A percentile compares a stretch with the other conserved stretches of the same genome.
phyloP scores from a whole-genome alignment of 257 asterid species.

The Nicotiana tabacum region DNA sequence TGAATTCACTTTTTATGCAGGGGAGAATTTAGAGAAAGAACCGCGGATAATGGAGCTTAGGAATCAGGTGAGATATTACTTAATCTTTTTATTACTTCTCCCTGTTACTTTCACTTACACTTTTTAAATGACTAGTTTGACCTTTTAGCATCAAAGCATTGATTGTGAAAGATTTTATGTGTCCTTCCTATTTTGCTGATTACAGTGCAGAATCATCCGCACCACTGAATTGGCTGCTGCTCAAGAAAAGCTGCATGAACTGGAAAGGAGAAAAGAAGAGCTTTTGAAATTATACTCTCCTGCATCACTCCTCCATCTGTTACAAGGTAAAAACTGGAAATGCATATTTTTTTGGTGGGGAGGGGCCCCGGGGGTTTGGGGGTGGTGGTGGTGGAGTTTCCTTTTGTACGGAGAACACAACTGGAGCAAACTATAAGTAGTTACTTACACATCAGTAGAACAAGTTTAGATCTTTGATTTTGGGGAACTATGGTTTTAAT shows the following conservation, averaged over 20 bases:
- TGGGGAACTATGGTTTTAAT: not conserved
- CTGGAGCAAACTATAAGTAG: not conserved
- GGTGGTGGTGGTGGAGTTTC: not conserved
- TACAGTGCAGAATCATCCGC: slow-evolving; percentile 91
- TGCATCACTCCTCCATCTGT: slow-evolving; percentile 60
- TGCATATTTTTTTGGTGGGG: not conserved
- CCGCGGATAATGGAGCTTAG: slow-evolving; percentile 86
- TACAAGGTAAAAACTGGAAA: slow-evolving; percentile 52
- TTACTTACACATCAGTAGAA: not conserved
- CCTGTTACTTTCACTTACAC: not conserved
- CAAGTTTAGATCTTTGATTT: not conserved
- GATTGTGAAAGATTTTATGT: not conserved
- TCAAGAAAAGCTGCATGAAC: slow-evolving; percentile 76
- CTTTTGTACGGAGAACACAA: not conserved
- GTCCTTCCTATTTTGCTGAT: slow-evolving; percentile 20
- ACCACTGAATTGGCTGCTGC: slow-evolving; percentile 96
- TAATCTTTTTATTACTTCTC: not conserved
- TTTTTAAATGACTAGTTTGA: not conserved
- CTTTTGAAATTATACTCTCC: slow-evolving; percentile 60
- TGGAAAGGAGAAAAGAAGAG: slow-evolving; percentile 73
- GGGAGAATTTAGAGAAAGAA: slow-evolving; percentile 87
- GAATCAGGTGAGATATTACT: slow-evolving; percentile 72
- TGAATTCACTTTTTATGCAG: slow-evolving; percentile 31
- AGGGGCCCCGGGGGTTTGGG: not conserved
- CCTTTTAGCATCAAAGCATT: not conserved